A percentile compares a stretch with the other conserved stretches of the same genome.
phyloP scores from a whole-genome alignment of 352 stramenopile species.

The Globisporangium cylindrosporum region DNA sequence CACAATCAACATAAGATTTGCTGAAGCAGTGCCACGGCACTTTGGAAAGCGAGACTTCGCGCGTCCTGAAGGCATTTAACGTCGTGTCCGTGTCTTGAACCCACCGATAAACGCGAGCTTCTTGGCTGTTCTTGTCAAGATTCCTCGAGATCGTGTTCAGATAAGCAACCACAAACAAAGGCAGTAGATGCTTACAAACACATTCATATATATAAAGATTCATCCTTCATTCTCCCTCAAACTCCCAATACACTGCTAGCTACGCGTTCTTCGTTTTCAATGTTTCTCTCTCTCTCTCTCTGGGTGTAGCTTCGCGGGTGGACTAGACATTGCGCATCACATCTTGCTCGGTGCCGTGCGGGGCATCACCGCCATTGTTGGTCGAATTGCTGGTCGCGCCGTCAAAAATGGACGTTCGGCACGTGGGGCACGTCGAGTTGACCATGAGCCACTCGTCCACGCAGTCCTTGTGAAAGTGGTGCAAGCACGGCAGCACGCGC shows the following conservation, averaged over 20 bases:
- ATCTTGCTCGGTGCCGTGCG: conserved; percentile 48
- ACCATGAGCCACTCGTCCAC: conserved; percentile 88
- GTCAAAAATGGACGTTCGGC: conserved; percentile 79
- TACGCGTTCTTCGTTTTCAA: conserved; percentile 1
- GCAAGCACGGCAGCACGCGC: conserved; percentile 92
- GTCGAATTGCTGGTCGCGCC: conserved; percentile 1
- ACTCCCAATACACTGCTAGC: background rate
- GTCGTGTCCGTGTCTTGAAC: background rate
- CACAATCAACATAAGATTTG: conserved; percentile 4
- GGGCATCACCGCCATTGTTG: conserved; percentile 14
- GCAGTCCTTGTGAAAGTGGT: conserved; percentile 94
- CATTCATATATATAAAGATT: conserved; percentile 17
- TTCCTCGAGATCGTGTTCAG: background rate
- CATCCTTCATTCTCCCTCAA: background rate
- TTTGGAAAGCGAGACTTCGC: conserved; percentile 12
- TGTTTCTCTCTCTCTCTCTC: background rate
- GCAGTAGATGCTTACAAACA: background rate
- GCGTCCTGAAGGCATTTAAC: conserved; percentile 14
- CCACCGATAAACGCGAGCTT: background rate
- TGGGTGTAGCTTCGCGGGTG: too few relatives aligned
- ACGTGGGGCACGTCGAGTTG: conserved; percentile 87
- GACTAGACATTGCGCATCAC: conserved; percentile 54
- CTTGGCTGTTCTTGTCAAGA: background rate
- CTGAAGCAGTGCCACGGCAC: conserved; percentile 8
- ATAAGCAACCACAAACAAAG: background rate